Base-by-base conservation (phyloP, 2,329 filamentous ascomycete genomes). In the Ophiostoma populinum region DNA sequence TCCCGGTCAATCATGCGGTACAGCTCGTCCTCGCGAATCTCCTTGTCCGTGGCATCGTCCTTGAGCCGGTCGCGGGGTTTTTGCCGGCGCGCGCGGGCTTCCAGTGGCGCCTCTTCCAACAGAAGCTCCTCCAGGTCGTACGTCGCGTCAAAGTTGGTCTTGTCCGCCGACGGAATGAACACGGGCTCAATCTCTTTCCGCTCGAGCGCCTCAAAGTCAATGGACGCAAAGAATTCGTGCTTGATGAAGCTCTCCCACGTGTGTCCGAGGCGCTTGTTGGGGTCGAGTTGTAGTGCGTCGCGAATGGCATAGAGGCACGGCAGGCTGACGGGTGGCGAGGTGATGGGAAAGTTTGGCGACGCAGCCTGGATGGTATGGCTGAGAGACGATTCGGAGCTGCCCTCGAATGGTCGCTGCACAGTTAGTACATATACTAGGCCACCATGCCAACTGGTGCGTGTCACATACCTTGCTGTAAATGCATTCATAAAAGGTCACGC, bases 111-210 rank as follows among this genome's bases (percentile, higher is more conserved):
- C 53, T 98, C 90, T 55, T 98, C 90, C 29, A 98, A 57, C 2
- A 98, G 59, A 15, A 98, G 56, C 54, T 98, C 90, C 52, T 98
- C 90, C 34, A 98, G 60, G 54, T 98, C 90, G 51, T 98, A 95
- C 1, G 90, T 98, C 5, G 90, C 90, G 55, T 98, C 90, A 46
- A 98, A 98, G 53, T 98, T 98, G 4, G 90, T 95, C 67, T 98
- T 98, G 32, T 95, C 90, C 37, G 83, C 86, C 0, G 87, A 93
- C 0, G 90, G 90, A 15, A 80, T 70, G 52, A 98, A 98, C 4
- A 95, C 74, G 0, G 90, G 90, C 46, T 86, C 77, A 29, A 95
- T 75, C 50, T 85, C 75, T 53, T 94, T 95, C 43, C 73, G 65
- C 52, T 93, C 82, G 24, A 98, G 58, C 0, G 76, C 75, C 11